Evolutionary conservation across 768 basidiomycete species (phyloP).

Genomic region (Hysterangium stoloniferum): DNA sequence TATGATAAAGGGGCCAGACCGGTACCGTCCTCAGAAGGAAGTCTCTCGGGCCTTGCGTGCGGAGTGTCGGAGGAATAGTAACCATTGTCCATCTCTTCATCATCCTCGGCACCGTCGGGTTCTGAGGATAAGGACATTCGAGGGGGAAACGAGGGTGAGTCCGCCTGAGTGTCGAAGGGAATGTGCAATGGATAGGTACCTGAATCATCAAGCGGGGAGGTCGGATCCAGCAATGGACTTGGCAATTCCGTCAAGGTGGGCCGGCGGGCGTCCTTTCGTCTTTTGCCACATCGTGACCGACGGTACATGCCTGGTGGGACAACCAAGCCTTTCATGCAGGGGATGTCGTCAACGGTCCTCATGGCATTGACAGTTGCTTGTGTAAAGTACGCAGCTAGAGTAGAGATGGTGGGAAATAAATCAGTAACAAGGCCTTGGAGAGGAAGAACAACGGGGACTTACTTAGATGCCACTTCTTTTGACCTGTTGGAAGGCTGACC

Average conservation of each 20-base stretch:
- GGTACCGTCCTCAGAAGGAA: not conserved
- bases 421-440: not conserved
- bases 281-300: slow-evolving; percentile 65
- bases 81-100: not conserved
- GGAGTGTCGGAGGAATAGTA: not conserved
- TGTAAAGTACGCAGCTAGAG: slow-evolving; percentile 75
- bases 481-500: slow-evolving; percentile 55
- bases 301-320: slow-evolving; percentile 76
- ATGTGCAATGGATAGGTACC: not conserved
- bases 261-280: slow-evolving; percentile 17
- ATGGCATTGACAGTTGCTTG: slow-evolving; percentile 67
- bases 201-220: slow-evolving; percentile 1
- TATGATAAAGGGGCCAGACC: slow-evolving; percentile 8
- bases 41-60: not conserved
- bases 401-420: slow-evolving; percentile 2
- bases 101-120: not conserved
- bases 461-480: slow-evolving; percentile 82
- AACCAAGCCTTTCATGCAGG: slow-evolving; percentile 51
- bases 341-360: slow-evolving; percentile 63
- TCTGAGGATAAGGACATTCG: not conserved
- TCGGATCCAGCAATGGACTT: slow-evolving; percentile 6
- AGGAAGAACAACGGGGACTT: slow-evolving; percentile 21
- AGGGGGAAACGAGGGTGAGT: not conserved
- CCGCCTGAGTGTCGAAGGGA: slow-evolving; percentile 4
- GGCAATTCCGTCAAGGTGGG: slow-evolving; percentile 1